Conservation (phyloP, 441 rosid species). For the Lepidium campestre region DNA sequence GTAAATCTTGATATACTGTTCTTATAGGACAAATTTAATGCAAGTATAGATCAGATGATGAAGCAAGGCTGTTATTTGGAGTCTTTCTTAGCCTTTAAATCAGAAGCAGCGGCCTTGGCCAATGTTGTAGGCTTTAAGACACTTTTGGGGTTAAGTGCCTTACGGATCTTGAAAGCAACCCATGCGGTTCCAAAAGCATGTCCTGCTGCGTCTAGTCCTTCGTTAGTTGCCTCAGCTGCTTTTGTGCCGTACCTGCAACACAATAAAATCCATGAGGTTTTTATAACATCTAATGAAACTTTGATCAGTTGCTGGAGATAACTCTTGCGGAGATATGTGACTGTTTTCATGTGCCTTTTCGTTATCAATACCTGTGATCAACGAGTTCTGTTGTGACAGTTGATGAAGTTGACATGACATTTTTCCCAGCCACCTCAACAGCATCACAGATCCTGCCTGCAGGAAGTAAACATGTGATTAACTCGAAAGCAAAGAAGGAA, state of each 20-base stretch:
- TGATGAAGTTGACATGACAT: conserved; percentile 80
- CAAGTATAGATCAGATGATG: background rate
- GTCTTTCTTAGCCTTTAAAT: conserved; percentile 40
- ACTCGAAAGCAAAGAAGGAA: background rate
- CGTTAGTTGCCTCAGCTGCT: conserved; percentile 67
- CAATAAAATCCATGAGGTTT: background rate
- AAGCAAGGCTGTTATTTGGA: conserved; percentile 17
- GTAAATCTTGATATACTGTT: background rate
- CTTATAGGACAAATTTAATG: background rate
- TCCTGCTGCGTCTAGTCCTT: conserved; percentile 87
- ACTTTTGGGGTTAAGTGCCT: conserved; percentile 80
- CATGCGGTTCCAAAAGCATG: conserved; percentile 88
- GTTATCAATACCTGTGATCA: conserved; percentile 43
- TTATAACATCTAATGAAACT: background rate
- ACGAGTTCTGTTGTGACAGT: conserved; percentile 80
- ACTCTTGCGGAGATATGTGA: background rate
- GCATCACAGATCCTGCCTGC: conserved; percentile 90
- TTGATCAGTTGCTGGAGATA: background rate
- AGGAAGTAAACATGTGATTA: background rate
- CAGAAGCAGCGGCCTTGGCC: conserved; percentile 60
- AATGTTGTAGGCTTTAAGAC: conserved; percentile 64
- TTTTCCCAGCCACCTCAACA: conserved; percentile 80
- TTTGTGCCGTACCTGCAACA: conserved; percentile 74
- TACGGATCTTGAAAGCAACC: conserved; percentile 86
- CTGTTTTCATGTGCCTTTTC: background rate